Conservation (phyloP, 2,329 filamentous ascomycete species). For the Endocalyx cinctus region DNA sequence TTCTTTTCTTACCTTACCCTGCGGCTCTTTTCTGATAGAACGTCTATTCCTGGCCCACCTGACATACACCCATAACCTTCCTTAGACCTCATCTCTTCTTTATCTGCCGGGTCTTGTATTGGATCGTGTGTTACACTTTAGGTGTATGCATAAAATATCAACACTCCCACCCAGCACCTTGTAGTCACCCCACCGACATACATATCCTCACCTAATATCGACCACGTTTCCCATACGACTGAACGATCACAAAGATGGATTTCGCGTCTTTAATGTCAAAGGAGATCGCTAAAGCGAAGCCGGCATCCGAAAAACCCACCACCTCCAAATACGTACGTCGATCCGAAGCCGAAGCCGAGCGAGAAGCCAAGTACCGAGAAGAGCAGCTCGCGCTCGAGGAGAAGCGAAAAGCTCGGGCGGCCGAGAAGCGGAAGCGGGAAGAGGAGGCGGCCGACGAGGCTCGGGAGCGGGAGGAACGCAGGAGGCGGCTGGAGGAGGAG, state of each 20-base stretch:
- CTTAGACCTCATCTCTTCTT: background rate
- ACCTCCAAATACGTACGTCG: conserved; percentile 72
- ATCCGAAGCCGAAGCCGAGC: conserved; percentile 78
- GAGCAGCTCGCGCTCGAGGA: conserved; percentile 73
- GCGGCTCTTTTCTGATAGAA: too few species aligned
- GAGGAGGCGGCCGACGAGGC: conserved; percentile 74
- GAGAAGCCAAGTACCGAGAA: conserved; percentile 72
- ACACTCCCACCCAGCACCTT: too few species aligned
- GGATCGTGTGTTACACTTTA: too few species aligned
- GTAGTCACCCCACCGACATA: too few species aligned
- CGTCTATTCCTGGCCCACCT: too few species aligned
- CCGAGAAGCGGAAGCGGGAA: conserved; percentile 82
- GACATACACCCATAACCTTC: too few species aligned
- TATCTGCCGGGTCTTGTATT: background rate
- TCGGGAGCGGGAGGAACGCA: conserved; percentile 74
- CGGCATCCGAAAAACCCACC: conserved; percentile 12
- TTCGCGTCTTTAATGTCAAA: conserved; percentile 91
- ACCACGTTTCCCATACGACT: too few species aligned
- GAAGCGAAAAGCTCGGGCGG: conserved; percentile 63
- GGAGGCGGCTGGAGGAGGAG: conserved; percentile 74
- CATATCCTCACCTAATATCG: too few species aligned
- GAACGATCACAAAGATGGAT: conserved; percentile 72
- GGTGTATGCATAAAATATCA: too few species aligned
- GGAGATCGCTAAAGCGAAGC: conserved; percentile 80
- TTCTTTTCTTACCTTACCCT: too few species aligned